Percentiles rank a stretch among this genome's conserved stretches.
Evolutionary conservation across 78 protist genomes (phyloP).

Genomic region (Dictyostelium brefeldianum): DNA sequence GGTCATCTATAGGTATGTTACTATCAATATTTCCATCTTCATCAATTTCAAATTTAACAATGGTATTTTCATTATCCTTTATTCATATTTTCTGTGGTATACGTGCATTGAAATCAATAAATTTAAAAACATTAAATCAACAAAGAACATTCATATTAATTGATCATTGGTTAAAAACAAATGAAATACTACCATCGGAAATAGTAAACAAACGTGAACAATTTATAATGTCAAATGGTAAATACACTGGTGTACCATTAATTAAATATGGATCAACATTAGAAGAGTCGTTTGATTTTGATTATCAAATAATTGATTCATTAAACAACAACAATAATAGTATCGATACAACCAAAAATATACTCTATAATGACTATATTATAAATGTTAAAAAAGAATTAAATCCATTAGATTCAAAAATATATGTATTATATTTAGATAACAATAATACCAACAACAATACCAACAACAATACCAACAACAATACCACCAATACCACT

Average conservation of each 20-base stretch:
- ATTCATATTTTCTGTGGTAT: conserved; percentile 47
- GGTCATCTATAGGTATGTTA: conserved; percentile 26
- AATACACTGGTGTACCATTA: background rate
- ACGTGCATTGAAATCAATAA: conserved; percentile 29
- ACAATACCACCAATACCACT: conserved; percentile 1
- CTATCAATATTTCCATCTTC: background rate
- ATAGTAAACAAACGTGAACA: conserved; percentile 17
- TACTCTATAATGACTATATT: background rate
- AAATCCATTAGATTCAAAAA: background rate
- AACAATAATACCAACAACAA: background rate
- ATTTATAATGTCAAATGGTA: background rate
- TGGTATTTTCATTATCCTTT: conserved; percentile 36
- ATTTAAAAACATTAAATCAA: conserved; percentile 30
- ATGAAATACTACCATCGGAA: background rate
- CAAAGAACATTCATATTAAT: conserved; percentile 43
- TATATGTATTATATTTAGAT: background rate
- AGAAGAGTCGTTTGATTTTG: conserved; percentile 8
- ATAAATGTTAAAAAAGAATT: background rate
- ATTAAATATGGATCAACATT: conserved; percentile 17
- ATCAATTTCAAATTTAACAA: background rate
- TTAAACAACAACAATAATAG: background rate
- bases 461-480: background rate
- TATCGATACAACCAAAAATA: background rate
- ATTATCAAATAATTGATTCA: background rate
- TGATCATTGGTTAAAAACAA: conserved; percentile 28